Evolutionary conservation across 164 flowering plant genomes (phyloP).

Genomic region (Aristolochia fimbriata): DNA sequence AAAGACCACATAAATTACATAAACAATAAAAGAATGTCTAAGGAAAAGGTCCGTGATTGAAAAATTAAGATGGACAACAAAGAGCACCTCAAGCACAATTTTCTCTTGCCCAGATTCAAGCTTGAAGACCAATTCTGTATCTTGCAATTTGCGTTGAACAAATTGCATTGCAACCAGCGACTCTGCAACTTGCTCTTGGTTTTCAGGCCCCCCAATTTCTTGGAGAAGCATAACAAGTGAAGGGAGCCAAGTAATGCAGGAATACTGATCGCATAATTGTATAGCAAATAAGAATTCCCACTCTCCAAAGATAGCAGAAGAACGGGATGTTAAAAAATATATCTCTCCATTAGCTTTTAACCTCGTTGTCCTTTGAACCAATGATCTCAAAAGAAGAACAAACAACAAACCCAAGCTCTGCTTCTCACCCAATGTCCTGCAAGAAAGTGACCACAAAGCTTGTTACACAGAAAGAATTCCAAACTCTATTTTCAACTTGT

Average conservation of each 20-base stretch:
- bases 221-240: conserved; percentile 52
- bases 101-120: conserved; percentile 45
- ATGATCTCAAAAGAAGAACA: conserved; percentile 61
- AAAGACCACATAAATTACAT: no score
- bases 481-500: no score
- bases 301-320: conserved; percentile 20
- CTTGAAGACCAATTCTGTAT: conserved; percentile 57
- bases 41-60: no score
- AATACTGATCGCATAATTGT: conserved; percentile 65
- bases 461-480: neutral
- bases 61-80: no score
- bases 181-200: conserved; percentile 24
- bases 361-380: conserved; percentile 32
- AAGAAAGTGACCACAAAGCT: conserved; percentile 3
- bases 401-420: conserved; percentile 57
- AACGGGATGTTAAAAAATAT: conserved; percentile 9
- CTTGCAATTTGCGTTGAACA: conserved; percentile 47
- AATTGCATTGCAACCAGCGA: conserved; percentile 42
- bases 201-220: conserved; percentile 19
- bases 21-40: no score
- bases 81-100: conserved; percentile 48
- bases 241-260: conserved; percentile 81
- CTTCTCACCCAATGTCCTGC: conserved; percentile 62
- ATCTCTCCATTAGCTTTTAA: conserved; percentile 9
- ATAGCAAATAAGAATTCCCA: conserved; percentile 74